Percentiles rank a stretch among this genome's conserved stretches.
Evolutionary conservation across 768 basidiomycete genomes (phyloP).

Genomic region (Crassisporium funariophilum): DNA sequence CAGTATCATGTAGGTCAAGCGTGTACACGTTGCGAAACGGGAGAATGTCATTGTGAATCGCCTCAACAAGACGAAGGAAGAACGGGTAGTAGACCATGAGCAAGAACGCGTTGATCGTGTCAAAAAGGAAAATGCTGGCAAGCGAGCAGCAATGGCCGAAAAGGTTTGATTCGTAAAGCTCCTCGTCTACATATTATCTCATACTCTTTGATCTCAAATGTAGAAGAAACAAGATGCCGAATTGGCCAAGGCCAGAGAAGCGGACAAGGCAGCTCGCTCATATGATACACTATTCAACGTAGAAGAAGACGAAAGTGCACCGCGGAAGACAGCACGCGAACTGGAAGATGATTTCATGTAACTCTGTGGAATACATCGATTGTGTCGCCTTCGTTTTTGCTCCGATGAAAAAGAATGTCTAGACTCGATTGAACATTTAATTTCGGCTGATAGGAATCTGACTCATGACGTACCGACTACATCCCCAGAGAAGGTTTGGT

Average conservation of each 20-base stretch:
- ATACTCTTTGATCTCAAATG: background rate
- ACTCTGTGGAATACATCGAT: slow-evolving; percentile 15
- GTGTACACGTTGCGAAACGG: slow-evolving; percentile 78
- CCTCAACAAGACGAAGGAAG: slow-evolving; percentile 90
- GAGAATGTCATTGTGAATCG: slow-evolving; percentile 92
- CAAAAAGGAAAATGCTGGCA: slow-evolving; percentile 70
- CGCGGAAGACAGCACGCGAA: slow-evolving; percentile 66
- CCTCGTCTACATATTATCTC: background rate
- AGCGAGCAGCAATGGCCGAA: slow-evolving; percentile 63
- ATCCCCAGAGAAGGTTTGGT: slow-evolving; percentile 22
- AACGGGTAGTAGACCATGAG: slow-evolving; percentile 87
- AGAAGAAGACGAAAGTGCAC: slow-evolving; percentile 55
- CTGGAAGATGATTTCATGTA: slow-evolving; percentile 92
- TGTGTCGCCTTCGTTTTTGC: no score
- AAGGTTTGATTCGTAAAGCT: slow-evolving; percentile 47
- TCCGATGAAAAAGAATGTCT: no score
- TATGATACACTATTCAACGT: slow-evolving; percentile 81
- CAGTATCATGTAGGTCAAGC: slow-evolving; percentile 61
- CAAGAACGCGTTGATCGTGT: slow-evolving; percentile 81
- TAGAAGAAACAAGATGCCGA: slow-evolving; percentile 83
- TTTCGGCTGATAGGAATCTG: no score
- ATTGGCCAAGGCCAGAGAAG: slow-evolving; percentile 74
- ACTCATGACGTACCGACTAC: slow-evolving; percentile 2
- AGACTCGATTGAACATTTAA: no score
- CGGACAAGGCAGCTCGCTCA: slow-evolving; percentile 84